Percentiles rank a stretch among this genome's conserved stretches.
Evolutionary conservation across 2,329 filamentous ascomycete genomes (phyloP).

Genomic region (Calonectria hawksworthii): DNA sequence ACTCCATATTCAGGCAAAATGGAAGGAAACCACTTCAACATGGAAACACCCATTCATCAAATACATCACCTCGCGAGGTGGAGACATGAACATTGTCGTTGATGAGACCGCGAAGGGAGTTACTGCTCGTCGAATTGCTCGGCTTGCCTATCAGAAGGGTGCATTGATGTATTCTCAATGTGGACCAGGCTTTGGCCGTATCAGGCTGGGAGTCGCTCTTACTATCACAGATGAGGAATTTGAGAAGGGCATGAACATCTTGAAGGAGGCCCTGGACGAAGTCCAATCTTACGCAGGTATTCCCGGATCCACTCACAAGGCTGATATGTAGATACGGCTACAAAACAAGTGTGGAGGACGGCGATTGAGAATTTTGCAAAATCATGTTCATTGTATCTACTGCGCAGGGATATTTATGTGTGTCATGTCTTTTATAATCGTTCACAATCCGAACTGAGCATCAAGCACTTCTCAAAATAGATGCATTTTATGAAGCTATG

Average conservation of each 20-base stretch:
- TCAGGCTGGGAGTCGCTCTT: conserved; percentile 27
- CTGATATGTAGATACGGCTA: not conserved
- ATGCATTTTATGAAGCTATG: no score
- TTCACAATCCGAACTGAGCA: no score
- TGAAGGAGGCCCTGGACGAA: conserved; percentile 27
- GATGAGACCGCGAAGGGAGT: conserved; percentile 25
- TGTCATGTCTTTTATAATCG: no score
- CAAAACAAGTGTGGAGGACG: not conserved
- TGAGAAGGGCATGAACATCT: conserved; percentile 23
- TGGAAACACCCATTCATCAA: conserved; percentile 30
- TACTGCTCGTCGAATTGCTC: conserved; percentile 25
- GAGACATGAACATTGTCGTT: conserved; percentile 27
- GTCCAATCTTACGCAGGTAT: conserved; percentile 26
- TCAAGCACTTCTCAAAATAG: no score
- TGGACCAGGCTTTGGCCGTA: conserved; percentile 1
- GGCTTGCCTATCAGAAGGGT: conserved; percentile 28
- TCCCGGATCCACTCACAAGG: conserved; percentile 29
- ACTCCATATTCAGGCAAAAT: conserved; percentile 22
- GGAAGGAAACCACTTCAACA: conserved; percentile 20
- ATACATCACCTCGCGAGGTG: conserved; percentile 27
- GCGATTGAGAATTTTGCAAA: not conserved
- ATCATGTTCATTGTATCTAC: not conserved
- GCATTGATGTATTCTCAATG: conserved; percentile 23
- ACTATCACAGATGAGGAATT: conserved; percentile 35
- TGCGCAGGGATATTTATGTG: no score